phyloP scores from a whole-genome alignment of 306 rosid genomes.

The Alnus glutinosa region DNA sequence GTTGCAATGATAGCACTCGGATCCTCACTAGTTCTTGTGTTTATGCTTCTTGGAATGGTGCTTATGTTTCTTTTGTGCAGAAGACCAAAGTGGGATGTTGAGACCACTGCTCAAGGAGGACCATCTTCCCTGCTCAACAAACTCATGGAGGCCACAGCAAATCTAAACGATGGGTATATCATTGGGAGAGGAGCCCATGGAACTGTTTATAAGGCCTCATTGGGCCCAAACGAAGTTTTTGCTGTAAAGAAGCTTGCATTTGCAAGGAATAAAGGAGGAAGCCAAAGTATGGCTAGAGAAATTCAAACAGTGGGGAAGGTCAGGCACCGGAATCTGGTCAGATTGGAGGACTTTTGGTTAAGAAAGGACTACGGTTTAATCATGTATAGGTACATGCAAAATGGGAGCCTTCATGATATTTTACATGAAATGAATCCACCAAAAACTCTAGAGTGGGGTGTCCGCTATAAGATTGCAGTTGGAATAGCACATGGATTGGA shows the following conservation, averaged over 20 bases:
- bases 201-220: slow-evolving; percentile 66
- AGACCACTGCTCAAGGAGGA: slow-evolving; percentile 38
- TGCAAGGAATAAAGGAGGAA: slow-evolving; percentile 43
- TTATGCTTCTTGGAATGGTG: slow-evolving; percentile 43
- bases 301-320: slow-evolving; percentile 60
- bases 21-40: slow-evolving; percentile 38
- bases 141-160: slow-evolving; percentile 65
- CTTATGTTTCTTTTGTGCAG: slow-evolving; percentile 26
- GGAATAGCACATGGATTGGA: slow-evolving; percentile 77
- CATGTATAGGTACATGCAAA: slow-evolving; percentile 69
- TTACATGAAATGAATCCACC: slow-evolving; percentile 57
- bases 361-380: slow-evolving; percentile 61
- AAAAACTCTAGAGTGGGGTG: slow-evolving; percentile 55
- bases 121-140: slow-evolving; percentile 44
- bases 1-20: slow-evolving; percentile 62
- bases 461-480: slow-evolving; percentile 63
- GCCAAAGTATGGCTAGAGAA: slow-evolving; percentile 65
- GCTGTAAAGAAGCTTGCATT: slow-evolving; percentile 74
- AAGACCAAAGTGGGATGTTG: slow-evolving; percentile 36
- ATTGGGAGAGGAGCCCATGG: slow-evolving; percentile 95
- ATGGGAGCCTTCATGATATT: slow-evolving; percentile 85
- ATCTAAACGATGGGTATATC: slow-evolving; percentile 54
- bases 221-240: slow-evolving; percentile 43
- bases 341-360: slow-evolving; percentile 65
- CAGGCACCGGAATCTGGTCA: slow-evolving; percentile 75